phyloP scores from a whole-genome alignment of 2,329 filamentous ascomycete genomes.

The Neonectria ditissima region DNA sequence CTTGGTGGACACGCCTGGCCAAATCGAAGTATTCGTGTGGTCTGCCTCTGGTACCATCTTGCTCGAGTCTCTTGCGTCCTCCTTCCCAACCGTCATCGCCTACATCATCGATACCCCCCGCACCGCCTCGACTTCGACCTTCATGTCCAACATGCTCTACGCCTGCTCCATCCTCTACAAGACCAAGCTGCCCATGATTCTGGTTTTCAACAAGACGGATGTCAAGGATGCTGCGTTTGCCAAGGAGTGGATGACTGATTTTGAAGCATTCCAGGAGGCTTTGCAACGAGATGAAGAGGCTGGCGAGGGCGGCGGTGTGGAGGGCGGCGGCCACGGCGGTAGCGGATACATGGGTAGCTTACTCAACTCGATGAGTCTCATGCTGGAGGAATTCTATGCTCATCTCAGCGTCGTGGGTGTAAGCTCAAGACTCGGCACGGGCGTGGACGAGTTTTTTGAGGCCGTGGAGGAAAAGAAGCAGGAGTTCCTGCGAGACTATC shows the following conservation, averaged over 20 bases:
- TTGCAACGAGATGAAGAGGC: constrained; percentile 82
- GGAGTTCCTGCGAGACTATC: constrained; percentile 92
- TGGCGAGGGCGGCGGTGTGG: constrained; percentile 79
- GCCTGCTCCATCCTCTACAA: constrained; percentile 99
- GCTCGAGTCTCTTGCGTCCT: constrained; percentile 90
- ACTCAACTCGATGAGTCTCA: constrained; percentile 96
- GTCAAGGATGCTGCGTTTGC: constrained; percentile 91
- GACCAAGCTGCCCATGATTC: constrained; percentile 97
- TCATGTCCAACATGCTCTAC: constrained; percentile 99
- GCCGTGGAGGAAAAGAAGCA: constrained; percentile 87
- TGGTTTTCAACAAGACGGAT: constrained; percentile 99
- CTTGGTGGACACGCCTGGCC: constrained; percentile 93
- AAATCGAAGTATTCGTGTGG: constrained; percentile 99
- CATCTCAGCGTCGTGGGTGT: constrained; percentile 94
- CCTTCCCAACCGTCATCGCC: constrained; percentile 95
- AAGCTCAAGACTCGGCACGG: constrained; percentile 90
- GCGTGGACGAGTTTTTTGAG: constrained; percentile 92
- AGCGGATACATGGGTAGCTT: constrained; percentile 97
- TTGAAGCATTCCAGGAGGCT: constrained; percentile 92
- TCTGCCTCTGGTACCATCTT: constrained; percentile 94
- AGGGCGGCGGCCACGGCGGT: constrained; percentile 75
- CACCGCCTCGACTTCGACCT: constrained; percentile 91
- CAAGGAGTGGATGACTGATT: constrained; percentile 99
- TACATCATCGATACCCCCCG: constrained; percentile 98
- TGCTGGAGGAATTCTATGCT: constrained; percentile 97